Conservation (phyloP, 148 eudicot species). For the Limonium bicolor region DNA sequence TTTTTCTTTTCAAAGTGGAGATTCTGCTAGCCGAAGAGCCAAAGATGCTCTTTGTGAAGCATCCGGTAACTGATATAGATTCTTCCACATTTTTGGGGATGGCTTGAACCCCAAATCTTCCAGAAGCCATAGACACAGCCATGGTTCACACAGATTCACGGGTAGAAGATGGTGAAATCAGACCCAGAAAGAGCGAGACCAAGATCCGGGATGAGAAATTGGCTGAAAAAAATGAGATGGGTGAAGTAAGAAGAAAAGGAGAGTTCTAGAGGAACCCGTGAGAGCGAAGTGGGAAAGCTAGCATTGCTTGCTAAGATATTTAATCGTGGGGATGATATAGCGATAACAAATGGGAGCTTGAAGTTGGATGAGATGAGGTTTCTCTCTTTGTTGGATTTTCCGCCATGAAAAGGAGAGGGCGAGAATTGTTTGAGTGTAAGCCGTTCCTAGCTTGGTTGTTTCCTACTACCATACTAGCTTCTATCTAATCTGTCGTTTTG, state of each 20-base stretch:
- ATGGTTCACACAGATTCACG: conserved; percentile 6
- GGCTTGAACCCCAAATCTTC: conserved; percentile 21
- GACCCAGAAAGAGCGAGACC: not conserved
- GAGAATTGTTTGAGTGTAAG: too few relatives aligned
- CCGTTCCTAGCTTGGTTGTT: too few relatives aligned
- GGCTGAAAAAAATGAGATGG: not conserved
- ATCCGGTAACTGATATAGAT: conserved; percentile 13
- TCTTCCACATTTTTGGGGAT: conserved; percentile 22
- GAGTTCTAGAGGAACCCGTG: conserved; percentile 6
- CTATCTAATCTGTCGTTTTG: too few relatives aligned
- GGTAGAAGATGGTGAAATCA: not conserved
- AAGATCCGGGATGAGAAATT: conserved; percentile 9
- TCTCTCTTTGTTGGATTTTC: conserved; percentile 13
- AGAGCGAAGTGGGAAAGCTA: not conserved
- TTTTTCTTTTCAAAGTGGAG: too few relatives aligned
- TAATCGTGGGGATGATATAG: conserved; percentile 5
- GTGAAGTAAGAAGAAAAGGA: not conserved
- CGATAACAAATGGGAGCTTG: conserved; percentile 6
- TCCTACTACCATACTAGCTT: too few relatives aligned
- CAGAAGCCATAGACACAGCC: conserved; percentile 79
- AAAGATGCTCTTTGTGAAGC: conserved; percentile 13
- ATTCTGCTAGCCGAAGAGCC: conserved; percentile 27
- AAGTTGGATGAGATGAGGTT: conserved; percentile 8
- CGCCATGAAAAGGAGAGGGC: conserved; percentile 16
- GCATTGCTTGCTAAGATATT: conserved; percentile 2